Percentiles rank a stretch among this genome's conserved stretches.
Conservation (phyloP, 2,329 filamentous ascomycete species). For the Stachybotrys echinatus region DNA sequence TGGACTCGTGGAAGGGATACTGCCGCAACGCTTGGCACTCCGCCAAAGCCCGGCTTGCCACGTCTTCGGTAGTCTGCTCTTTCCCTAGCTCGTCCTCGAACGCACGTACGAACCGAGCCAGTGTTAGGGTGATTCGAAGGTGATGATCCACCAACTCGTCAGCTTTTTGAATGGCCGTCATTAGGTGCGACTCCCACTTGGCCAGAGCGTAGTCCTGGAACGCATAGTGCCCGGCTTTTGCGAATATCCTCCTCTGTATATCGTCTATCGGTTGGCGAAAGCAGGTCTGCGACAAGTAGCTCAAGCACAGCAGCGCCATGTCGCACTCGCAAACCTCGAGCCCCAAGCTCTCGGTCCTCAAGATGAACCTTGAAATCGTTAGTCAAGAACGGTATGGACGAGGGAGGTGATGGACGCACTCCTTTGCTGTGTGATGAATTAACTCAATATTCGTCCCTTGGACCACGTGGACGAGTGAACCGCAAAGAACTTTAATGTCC, state of each 20-base stretch:
- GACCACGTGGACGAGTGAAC: slow-evolving; percentile 29
- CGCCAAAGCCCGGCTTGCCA: neutral
- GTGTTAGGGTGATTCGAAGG: neutral
- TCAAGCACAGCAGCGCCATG: slow-evolving; percentile 23
- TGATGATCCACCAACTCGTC: neutral
- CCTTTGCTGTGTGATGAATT: slow-evolving; percentile 30
- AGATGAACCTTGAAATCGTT: slow-evolving; percentile 11
- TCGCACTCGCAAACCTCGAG: slow-evolving; percentile 19
- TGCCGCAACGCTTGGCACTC: neutral
- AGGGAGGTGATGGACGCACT: slow-evolving; percentile 14
- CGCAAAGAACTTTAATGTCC: slow-evolving; percentile 24
- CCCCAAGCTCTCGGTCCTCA: slow-evolving; percentile 17
- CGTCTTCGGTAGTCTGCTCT: neutral
- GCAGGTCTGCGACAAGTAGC: slow-evolving; percentile 26
- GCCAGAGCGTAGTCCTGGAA: slow-evolving; percentile 33
- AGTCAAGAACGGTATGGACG: neutral
- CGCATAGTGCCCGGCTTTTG: slow-evolving; percentile 21
- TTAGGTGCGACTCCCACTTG: slow-evolving; percentile 27
- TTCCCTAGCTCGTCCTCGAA: neutral
- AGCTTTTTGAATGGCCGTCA: slow-evolving; percentile 10
- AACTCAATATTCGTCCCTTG: slow-evolving; percentile 25
- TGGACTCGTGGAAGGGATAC: neutral
- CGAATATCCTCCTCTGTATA: slow-evolving; percentile 5
- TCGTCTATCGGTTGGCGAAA: slow-evolving; percentile 16
- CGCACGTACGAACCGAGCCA: neutral